Conservation (phyloP, 1,284 basidiomycete genomes). For the Moniliella sp. region DNA sequence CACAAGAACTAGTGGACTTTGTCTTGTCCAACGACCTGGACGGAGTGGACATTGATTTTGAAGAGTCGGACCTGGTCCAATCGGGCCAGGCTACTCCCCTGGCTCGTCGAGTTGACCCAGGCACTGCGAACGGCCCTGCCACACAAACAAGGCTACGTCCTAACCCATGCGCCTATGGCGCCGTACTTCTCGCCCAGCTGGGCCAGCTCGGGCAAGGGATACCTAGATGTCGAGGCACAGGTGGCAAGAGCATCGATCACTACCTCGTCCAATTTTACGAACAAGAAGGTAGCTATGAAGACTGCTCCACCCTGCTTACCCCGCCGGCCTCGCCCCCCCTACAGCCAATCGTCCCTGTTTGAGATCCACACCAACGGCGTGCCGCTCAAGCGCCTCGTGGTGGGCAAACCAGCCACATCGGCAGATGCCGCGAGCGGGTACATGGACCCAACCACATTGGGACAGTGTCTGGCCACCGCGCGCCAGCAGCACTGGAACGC, state of each 20-base stretch:
- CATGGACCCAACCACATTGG: neutral
- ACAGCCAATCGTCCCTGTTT: no score
- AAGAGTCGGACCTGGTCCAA: slow-evolving; percentile 35
- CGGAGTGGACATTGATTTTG: slow-evolving; percentile 45
- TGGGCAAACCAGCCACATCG: neutral
- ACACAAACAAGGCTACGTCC: slow-evolving; percentile 34
- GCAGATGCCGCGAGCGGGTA: neutral
- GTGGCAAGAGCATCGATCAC: no score
- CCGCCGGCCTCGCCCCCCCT: no score
- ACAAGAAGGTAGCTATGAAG: no score
- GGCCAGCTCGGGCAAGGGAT: no score
- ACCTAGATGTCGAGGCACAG: no score
- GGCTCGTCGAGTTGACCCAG: slow-evolving; percentile 36
- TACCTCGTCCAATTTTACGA: no score
- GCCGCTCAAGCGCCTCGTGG: neutral
- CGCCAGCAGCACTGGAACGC: neutral
- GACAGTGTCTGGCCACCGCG: neutral
- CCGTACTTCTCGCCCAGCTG: slow-evolving; percentile 23
- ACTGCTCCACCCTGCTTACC: no score
- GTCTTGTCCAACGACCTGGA: slow-evolving; percentile 36
- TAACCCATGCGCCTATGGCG: slow-evolving; percentile 25
- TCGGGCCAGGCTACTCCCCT: slow-evolving; percentile 4
- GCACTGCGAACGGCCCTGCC: slow-evolving; percentile 35
- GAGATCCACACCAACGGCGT: neutral
- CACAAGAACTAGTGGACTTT: slow-evolving; percentile 1